Percentiles rank a stretch among this genome's conserved stretches.
These are phyloP conservation scores for Orbilia oligospora DNA, from an alignment of 2,329 filamentous ascomycete species.

Conservation along the genomic window DNA sequence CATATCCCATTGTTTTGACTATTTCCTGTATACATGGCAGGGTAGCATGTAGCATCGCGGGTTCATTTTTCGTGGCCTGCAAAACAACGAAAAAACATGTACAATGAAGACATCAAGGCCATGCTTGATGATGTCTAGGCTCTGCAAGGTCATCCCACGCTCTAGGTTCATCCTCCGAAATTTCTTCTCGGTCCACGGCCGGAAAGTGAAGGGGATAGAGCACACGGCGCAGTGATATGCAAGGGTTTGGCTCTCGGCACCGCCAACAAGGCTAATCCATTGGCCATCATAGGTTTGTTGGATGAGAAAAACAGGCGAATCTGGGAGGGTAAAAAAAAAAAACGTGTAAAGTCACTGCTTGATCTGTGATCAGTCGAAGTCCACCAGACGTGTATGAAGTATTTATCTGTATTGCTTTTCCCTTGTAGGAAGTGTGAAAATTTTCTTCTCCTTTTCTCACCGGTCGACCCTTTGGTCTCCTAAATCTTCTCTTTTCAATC, in stretches of 20 bases:
- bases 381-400: slow-evolving; percentile 26
- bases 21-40: neutral
- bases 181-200: slow-evolving; percentile 51
- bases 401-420: slow-evolving; percentile 46
- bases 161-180: slow-evolving; percentile 49
- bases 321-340: slow-evolving; percentile 6
- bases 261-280: slow-evolving; percentile 54
- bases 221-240: slow-evolving; percentile 57
- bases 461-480: slow-evolving; percentile 17
- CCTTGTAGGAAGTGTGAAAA: slow-evolving; percentile 36
- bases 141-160: slow-evolving; percentile 45
- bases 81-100: slow-evolving; percentile 24
- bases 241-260: slow-evolving; percentile 59
- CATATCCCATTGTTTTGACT: slow-evolving; percentile 3
- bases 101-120: neutral
- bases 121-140: slow-evolving; percentile 42
- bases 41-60: neutral
- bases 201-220: slow-evolving; percentile 39
- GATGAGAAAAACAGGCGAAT: slow-evolving; percentile 51
- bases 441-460: slow-evolving; percentile 37
- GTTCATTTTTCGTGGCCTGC: slow-evolving; percentile 12
- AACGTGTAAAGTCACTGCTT: slow-evolving; percentile 21
- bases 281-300: slow-evolving; percentile 38
- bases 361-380: slow-evolving; percentile 41
- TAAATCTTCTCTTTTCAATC: slow-evolving; percentile 16